These are phyloP conservation scores for Aspergillus indologenus DNA, from an alignment of 495 filamentous ascomycete species.

Conservation along the genomic window DNA sequence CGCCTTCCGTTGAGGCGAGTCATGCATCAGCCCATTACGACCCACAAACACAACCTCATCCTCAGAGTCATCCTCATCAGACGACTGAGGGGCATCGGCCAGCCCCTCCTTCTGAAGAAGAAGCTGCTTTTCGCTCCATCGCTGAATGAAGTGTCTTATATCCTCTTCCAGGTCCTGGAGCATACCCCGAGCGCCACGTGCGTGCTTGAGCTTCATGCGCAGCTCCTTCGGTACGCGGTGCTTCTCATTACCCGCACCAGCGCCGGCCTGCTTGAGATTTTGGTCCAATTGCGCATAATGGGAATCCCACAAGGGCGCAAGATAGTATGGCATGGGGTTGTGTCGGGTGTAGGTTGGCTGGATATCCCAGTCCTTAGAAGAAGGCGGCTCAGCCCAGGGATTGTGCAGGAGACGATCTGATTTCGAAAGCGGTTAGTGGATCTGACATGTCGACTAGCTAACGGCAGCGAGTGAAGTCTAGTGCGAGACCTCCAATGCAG, in stretches of 20 bases:
- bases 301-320: constrained; percentile 82
- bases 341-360: constrained; percentile 74
- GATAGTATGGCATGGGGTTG: constrained; percentile 76
- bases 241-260: constrained; percentile 37
- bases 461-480: not conserved
- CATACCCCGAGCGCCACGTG: constrained; percentile 63
- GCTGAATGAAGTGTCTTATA: constrained; percentile 57
- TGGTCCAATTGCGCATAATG: constrained; percentile 50
- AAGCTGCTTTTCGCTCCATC: constrained; percentile 52
- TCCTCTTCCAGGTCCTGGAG: constrained; percentile 65
- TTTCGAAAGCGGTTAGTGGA: constrained; percentile 15
- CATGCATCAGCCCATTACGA: constrained; percentile 69
- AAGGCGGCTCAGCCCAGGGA: constrained; percentile 79
- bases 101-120: constrained; percentile 42
- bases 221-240: constrained; percentile 48
- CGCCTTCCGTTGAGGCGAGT: constrained; percentile 45
- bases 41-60: constrained; percentile 95
- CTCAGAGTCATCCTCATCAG: constrained; percentile 57
- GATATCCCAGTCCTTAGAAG: constrained; percentile 75
- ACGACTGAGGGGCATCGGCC: constrained; percentile 48
- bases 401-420: constrained; percentile 83
- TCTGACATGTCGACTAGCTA: not conserved
- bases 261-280: constrained; percentile 38
- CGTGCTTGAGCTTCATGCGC: constrained; percentile 63
- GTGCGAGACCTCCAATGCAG: not conserved